Conservation (phyloP, 768 basidiomycete genomes). For the Collybia nuda region DNA sequence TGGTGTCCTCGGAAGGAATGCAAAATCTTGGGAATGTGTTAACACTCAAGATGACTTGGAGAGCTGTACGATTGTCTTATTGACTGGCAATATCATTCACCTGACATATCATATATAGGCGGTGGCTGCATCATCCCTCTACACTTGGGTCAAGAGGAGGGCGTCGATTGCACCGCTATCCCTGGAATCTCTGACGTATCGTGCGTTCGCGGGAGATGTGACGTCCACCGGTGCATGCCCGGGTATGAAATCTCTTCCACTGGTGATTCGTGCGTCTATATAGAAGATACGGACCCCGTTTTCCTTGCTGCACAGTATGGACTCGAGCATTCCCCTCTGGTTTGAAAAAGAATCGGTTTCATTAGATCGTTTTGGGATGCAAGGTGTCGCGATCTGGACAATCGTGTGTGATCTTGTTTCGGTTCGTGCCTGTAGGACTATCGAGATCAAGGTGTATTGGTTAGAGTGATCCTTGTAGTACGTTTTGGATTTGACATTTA, state of each 20-base stretch:
- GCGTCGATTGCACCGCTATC: slow-evolving; percentile 50
- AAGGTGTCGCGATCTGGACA: slow-evolving; percentile 2
- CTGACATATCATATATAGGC: slow-evolving; percentile 26
- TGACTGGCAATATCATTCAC: neutral
- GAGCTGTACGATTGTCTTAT: slow-evolving; percentile 41
- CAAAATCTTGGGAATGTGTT: slow-evolving; percentile 48
- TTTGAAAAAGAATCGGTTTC: neutral
- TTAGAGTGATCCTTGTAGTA: too few relatives aligned
- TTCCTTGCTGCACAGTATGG: slow-evolving; percentile 28
- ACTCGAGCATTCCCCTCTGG: slow-evolving; percentile 18
- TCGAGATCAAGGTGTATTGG: too few relatives aligned
- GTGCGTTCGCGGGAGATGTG: slow-evolving; percentile 42
- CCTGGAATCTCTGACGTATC: slow-evolving; percentile 48
- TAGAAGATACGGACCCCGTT: slow-evolving; percentile 20
- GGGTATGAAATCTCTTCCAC: slow-evolving; percentile 31
- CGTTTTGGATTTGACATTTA: too few relatives aligned
- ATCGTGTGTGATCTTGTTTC: neutral
- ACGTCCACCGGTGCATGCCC: slow-evolving; percentile 42
- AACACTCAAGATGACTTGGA: slow-evolving; percentile 46
- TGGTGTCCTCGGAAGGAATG: slow-evolving; percentile 36
- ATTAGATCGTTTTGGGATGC: slow-evolving; percentile 15
- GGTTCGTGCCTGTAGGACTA: too few relatives aligned
- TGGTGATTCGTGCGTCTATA: slow-evolving; percentile 24
- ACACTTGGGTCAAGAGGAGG: slow-evolving; percentile 25
- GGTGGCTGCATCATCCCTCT: slow-evolving; percentile 45